Evolutionary conservation across 2,329 filamentous ascomycete species (phyloP).

Genomic region (Aphanocladium album): DNA sequence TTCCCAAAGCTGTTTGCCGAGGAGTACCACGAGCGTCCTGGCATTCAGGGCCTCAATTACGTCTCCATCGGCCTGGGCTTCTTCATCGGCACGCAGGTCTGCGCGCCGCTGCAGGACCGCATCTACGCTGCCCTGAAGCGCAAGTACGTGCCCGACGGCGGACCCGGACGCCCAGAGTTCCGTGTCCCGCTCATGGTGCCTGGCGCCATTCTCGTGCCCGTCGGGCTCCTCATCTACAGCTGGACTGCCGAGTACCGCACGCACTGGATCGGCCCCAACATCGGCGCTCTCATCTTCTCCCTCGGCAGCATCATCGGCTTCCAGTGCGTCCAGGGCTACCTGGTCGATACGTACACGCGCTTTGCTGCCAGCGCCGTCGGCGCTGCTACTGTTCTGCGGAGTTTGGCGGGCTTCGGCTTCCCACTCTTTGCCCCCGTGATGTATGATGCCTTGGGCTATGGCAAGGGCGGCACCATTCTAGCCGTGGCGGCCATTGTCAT

Average conservation of each 20-base stretch:
- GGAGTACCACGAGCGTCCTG: slow-evolving; percentile 50
- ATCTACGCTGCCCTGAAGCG: slow-evolving; percentile 39
- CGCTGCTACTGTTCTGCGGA: slow-evolving; percentile 40
- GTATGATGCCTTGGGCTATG: slow-evolving; percentile 38
- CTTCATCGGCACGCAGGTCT: slow-evolving; percentile 29
- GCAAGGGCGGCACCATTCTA: slow-evolving; percentile 38
- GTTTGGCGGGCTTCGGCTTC: slow-evolving; percentile 46
- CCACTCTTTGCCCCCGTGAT: slow-evolving; percentile 46
- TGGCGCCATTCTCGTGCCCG: slow-evolving; percentile 35
- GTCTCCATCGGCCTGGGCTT: slow-evolving; percentile 25
- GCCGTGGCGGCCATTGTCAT: slow-evolving; percentile 37
- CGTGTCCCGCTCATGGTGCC: slow-evolving; percentile 39
- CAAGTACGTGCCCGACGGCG: slow-evolving; percentile 30
- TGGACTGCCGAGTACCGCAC: slow-evolving; percentile 39
- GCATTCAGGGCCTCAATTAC: slow-evolving; percentile 38
- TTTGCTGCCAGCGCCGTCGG: slow-evolving; percentile 42
- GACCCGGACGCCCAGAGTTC: slow-evolving; percentile 36
- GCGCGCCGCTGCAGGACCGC: slow-evolving; percentile 41
- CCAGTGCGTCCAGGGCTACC: slow-evolving; percentile 41
- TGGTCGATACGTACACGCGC: slow-evolving; percentile 42
- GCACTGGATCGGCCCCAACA: slow-evolving; percentile 42
- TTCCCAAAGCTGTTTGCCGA: slow-evolving; percentile 53
- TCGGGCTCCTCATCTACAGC: slow-evolving; percentile 41
- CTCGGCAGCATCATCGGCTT: slow-evolving; percentile 36
- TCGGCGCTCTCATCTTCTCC: slow-evolving; percentile 36